These are phyloP conservation scores for Pluteus cervinus DNA, from an alignment of 768 basidiomycete species.

Conservation along the genomic window DNA sequence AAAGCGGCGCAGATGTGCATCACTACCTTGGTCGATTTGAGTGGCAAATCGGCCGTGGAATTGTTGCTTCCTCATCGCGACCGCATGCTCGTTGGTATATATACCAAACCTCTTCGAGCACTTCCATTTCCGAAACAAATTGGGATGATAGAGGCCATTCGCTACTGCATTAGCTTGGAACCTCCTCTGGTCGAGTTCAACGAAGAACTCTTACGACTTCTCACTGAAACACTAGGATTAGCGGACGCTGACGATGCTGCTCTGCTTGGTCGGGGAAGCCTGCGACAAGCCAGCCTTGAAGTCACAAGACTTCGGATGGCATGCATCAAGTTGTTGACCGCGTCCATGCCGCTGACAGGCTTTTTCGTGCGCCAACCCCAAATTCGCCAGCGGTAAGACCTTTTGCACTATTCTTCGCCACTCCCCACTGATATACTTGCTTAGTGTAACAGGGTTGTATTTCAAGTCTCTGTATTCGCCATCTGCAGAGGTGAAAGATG, in stretches of 20 bases:
- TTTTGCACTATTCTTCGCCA: background rate
- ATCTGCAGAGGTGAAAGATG: conserved; percentile 87
- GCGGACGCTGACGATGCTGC: conserved; percentile 94
- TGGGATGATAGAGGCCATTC: conserved; percentile 95
- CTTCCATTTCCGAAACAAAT: conserved; percentile 94
- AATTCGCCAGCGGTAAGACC: conserved; percentile 73
- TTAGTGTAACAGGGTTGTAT: conserved; percentile 84
- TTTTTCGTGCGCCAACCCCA: conserved; percentile 83
- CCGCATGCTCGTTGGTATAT: conserved; percentile 83
- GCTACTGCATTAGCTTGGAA: conserved; percentile 85
- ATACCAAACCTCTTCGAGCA: conserved; percentile 93
- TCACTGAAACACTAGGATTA: conserved; percentile 90
- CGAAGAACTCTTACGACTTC: conserved; percentile 84
- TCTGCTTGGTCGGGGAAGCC: conserved; percentile 66
- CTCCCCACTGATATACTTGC: conserved; percentile 4
- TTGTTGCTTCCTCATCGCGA: conserved; percentile 83
- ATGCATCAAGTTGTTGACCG: conserved; percentile 88
- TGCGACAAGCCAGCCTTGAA: conserved; percentile 74
- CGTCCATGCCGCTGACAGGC: conserved; percentile 92
- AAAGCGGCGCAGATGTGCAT: conserved; percentile 80
- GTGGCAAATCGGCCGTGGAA: conserved; percentile 64
- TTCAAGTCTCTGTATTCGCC: conserved; percentile 98
- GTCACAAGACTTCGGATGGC: conserved; percentile 88
- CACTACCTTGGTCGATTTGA: conserved; percentile 67
- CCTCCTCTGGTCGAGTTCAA: conserved; percentile 89